Evolutionary conservation across 768 basidiomycete genomes (phyloP), one percentile per base, ranked within the genome.

Genomic region (Termitomyces bulborhizus): DNA sequence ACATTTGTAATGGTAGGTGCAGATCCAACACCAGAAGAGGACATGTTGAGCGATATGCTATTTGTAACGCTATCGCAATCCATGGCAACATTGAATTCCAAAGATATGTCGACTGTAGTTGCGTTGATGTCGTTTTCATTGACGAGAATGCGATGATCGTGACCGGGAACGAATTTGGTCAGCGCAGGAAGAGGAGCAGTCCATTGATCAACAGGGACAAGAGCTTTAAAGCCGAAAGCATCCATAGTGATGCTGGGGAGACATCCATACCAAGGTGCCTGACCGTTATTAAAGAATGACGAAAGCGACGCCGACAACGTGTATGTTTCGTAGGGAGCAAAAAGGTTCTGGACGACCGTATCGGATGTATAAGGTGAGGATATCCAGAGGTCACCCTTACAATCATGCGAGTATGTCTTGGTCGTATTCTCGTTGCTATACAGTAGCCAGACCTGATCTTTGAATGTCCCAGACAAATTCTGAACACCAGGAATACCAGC

Each of bases 361-460:
- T 81, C 81, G 5, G 81, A 79, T 44, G 68, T 60, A 69, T 78
- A 95, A 0, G 94, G 93, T 0, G 92, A 80, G 0, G 87, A 86
- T 53, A 96, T 93, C 90, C 91, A 93, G 15, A 73, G 62, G 1
- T 65, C 18, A 11, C 71, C 56, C 13, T 66, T 70, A 69, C 94
- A 97, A 60, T 84, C 72, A 63, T 74, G 82, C 18, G 73, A 65
- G 71, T 85, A 93, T 0, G 83, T 79, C 55, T 72, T 70, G 3
- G 93, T 89, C 44, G 63, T 46, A 62, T 97, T 97, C 73, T 90
- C 85, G 69, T 96, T 97, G 42, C 88, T 83, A 70, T 83, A 95
- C 5, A 97, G 70, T 63, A 96, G 51, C 91, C 91, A 94, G 53
- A 95, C 77, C 59, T 87, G 84, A 53, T 85, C 84, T 9, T 75